Evolutionary conservation across 495 filamentous ascomycete genomes (phyloP).

Genomic region (Aspergillus incahuasiensis): DNA sequence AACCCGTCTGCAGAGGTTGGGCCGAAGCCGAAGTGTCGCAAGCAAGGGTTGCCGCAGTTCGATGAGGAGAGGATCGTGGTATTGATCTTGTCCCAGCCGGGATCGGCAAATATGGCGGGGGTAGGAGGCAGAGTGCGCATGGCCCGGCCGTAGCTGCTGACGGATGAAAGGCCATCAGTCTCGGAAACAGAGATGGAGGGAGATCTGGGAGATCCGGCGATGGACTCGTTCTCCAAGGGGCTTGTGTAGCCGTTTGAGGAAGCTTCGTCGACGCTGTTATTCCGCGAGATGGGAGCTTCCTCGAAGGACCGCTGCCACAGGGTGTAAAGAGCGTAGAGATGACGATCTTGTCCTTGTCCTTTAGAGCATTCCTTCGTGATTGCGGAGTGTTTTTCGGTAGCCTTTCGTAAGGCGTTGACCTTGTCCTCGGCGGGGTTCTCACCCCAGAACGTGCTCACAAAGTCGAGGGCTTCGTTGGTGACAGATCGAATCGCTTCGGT

Average conservation of each 20-base stretch:
- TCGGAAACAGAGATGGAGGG: slow-evolving; percentile 41
- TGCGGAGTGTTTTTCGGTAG: slow-evolving; percentile 73
- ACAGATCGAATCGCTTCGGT: slow-evolving; percentile 92
- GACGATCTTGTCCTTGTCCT: slow-evolving; percentile 86
- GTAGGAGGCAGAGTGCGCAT: slow-evolving; percentile 44
- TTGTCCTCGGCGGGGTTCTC: slow-evolving; percentile 79
- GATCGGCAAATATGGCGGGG: slow-evolving; percentile 79
- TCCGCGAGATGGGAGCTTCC: slow-evolving; percentile 52
- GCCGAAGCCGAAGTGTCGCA: slow-evolving; percentile 94
- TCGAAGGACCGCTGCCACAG: slow-evolving; percentile 91
- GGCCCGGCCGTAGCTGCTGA: slow-evolving; percentile 28
- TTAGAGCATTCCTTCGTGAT: slow-evolving; percentile 86
- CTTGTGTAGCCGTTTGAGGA: slow-evolving; percentile 56
- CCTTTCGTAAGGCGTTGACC: slow-evolving; percentile 76
- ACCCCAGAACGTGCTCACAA: slow-evolving; percentile 91
- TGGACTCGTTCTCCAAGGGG: slow-evolving; percentile 44
- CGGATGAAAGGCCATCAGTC: slow-evolving; percentile 30
- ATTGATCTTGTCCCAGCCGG: slow-evolving; percentile 92
- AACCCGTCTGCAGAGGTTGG: slow-evolving; percentile 93
- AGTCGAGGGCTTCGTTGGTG: slow-evolving; percentile 73
- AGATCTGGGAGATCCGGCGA: slow-evolving; percentile 51
- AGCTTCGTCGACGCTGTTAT: slow-evolving; percentile 52
- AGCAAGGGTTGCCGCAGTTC: slow-evolving; percentile 98
- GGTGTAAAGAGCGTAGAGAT: slow-evolving; percentile 90
- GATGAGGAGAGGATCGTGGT: slow-evolving; percentile 92